Base-by-base conservation (phyloP, 1,139 yeast genomes). In the Lizanozyma gosingica region DNA sequence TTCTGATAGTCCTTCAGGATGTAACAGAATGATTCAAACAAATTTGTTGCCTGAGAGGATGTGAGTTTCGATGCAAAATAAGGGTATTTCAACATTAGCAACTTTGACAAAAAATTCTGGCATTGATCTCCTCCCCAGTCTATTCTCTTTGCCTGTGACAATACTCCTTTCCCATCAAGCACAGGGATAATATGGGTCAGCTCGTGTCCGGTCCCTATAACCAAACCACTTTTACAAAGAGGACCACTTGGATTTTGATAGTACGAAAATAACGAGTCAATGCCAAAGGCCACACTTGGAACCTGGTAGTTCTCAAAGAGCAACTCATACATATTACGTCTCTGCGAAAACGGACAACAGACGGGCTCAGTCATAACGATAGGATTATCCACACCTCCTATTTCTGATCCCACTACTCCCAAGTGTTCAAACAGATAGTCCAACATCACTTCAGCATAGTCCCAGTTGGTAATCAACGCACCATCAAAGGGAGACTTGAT, bases 51-150 rank as follows among this genome's bases (percentile, higher is more conserved):
- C 55, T 92, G 95, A 41, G 71, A 65, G 11, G 65, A 62, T 6
- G 80, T 71, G 41, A 92, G 63, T 49, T 80, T 83, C 2, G 84
- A 65, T 3, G 98, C 97, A 56, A 88, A 92, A 51, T 81, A 82
- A 0, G 98, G 98, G 59, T 94, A 94, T 55, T 94, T 94, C 53
- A 94, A 67, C 1, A 80, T 71, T 39, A 94, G 62, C 32, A 84
- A 68, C 48, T 70, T 74, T 44, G 73, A 76, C 56, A 92, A 60
- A 50, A 72, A 90, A 39, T 73, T 77, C 32, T 74, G 77, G 2
- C 90, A 74, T 41, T 78, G 84, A 45, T 77, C 76, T 4, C 97
- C 97, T 42, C 97, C 98, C 86, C 94, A 87, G 54, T 87, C 90
- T 36, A 94, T 77, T 51, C 97, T 68, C 53, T 87, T 90, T 2